Conservation (phyloP, 768 basidiomycete species). For the Boletus tomentosulus region DNA sequence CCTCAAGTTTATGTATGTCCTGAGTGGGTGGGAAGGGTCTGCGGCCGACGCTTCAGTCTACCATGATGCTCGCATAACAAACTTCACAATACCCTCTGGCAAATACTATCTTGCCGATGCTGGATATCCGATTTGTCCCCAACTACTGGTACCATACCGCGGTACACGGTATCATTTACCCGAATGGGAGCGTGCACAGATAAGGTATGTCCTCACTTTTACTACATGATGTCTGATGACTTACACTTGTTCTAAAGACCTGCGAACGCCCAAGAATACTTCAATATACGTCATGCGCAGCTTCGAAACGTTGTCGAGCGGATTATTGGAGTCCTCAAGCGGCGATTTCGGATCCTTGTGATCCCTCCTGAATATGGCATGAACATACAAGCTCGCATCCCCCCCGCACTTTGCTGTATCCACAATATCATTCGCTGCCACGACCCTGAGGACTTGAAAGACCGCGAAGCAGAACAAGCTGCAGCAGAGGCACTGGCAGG, state of each 20-base stretch:
- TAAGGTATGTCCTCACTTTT: too few species aligned
- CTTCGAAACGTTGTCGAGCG: not conserved
- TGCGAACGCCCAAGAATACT: not conserved
- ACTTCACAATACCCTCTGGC: not conserved
- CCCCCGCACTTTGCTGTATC: conserved; percentile 17
- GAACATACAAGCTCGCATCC: conserved; percentile 21
- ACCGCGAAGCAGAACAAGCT: too few species aligned
- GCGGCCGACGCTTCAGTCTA: conserved; percentile 5
- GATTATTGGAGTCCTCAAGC: not conserved
- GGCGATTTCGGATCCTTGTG: conserved; percentile 15
- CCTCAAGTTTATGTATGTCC: conserved; percentile 7
- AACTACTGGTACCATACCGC: conserved; percentile 36
- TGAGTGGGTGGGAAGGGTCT: conserved; percentile 17
- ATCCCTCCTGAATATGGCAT: conserved; percentile 12
- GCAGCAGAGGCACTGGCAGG: too few species aligned
- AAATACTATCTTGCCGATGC: conserved; percentile 6
- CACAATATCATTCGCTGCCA: conserved; percentile 25
- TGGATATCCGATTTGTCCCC: conserved; percentile 9
- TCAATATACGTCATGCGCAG: conserved; percentile 1
- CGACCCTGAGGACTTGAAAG: too few species aligned
- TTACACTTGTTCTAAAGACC: too few species aligned
- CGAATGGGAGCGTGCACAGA: not conserved
- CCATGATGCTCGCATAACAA: not conserved
- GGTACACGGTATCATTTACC: not conserved
- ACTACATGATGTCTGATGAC: too few species aligned